phyloP scores from a whole-genome alignment of 164 flowering plant genomes.

The Vitis rotundifolia region DNA sequence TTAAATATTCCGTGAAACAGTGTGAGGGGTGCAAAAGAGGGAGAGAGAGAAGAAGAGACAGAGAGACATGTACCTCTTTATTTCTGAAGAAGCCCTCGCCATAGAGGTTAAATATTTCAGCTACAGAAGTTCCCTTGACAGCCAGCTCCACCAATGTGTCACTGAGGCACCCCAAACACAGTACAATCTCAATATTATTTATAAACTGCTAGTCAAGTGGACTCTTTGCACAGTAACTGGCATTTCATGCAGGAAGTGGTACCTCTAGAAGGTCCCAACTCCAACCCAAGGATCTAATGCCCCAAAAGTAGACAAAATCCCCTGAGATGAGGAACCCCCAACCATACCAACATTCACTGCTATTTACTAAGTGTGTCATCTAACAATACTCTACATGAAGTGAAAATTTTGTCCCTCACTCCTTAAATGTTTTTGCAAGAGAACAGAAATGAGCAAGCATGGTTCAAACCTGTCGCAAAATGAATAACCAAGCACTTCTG shows the following conservation, averaged over 20 bases:
- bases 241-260: neutral
- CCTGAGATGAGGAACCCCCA: neutral
- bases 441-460: neutral
- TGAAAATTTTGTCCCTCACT: neutral
- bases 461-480: conserved; percentile 80
- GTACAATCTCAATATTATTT: neutral
- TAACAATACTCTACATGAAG: neutral
- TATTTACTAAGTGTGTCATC: too few relatives aligned
- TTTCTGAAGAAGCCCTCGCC: conserved; percentile 51
- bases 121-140: conserved; percentile 34
- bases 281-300: neutral
- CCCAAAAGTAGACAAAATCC: neutral
- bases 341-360: neutral
- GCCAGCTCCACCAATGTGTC: conserved; percentile 41
- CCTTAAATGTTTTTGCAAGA: neutral
- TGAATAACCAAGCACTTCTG: conserved; percentile 77
- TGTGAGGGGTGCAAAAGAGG: too few relatives aligned
- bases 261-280: neutral
- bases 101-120: conserved; percentile 42
- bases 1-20: too few relatives aligned
- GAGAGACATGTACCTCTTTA: conserved; percentile 32
- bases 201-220: too few relatives aligned
- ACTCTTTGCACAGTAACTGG: too few relatives aligned
- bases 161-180: conserved; percentile 24
- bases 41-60: neutral